Evolutionary conservation across 139 green algal species (phyloP), one percentile per base, ranked within the genome.

Genomic region (Picochlorum sp.): DNA sequence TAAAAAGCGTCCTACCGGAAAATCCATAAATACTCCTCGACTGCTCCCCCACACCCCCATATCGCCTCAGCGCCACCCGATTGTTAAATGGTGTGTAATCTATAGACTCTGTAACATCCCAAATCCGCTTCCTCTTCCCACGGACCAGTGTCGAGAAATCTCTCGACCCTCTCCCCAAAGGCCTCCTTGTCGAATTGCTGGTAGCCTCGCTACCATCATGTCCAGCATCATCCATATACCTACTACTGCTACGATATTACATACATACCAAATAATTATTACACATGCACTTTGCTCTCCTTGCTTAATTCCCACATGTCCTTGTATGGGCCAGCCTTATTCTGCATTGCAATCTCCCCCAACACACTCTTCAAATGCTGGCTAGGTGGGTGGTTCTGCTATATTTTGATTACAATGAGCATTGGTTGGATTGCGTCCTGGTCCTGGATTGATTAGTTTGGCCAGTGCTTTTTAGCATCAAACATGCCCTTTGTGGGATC

Each of bases 1-100:
- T 87, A 15, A 78, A 79, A 1, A 86, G 46, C 0, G 86, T 93
- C 50, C 78, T 75, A 20, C 86, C 86, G 3, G 83, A 87, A 73
- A 90, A 90, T 24, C 86, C 87, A 73, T 61, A 74, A 34, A 52
- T 20, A 21, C 18, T 30, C 9, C 60, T 64, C 64, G 46, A 2
- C 21, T 59, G 24, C 13, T 24, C 68, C 14, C 24, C 26, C 3
- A 52, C 9, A 6, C n/a, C 30, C 62, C n/a, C 58, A 20, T 56
- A 49, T 13, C 37, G 8, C 26, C 14, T 52, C 3, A 75, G 38
- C 4, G 46, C 46, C 4, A 75, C 24, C 14, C 23, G 54, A 51
- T 74, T 75, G 8, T 74, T 58, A 15, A 51, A 21, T 41, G 52
- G 49, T 16, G 64, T 56, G 7, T 73, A 73, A 51, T 75, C 62